Evolutionary conservation across 108 stramenopile species (phyloP).

Genomic region (Cyclotella sp.): DNA sequence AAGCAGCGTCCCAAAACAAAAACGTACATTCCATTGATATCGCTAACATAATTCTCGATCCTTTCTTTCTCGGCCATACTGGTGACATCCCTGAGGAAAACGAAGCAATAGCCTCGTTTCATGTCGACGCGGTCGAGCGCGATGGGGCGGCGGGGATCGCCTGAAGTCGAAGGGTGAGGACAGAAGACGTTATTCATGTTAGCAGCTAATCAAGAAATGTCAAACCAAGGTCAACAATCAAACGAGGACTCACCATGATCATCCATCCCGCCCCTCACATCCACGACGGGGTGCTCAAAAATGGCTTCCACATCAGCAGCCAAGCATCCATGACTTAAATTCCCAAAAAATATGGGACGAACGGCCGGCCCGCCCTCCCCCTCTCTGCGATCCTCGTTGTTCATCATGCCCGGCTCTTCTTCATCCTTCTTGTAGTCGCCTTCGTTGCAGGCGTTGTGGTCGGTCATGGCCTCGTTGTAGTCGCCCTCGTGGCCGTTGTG

Average conservation of each 20-base stretch:
- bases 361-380: constrained; percentile 21
- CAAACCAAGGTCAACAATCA: background rate
- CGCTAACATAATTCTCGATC: constrained; percentile 66
- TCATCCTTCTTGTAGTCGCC: background rate
- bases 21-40: constrained; percentile 89
- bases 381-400: background rate
- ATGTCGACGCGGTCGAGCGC: constrained; percentile 77
- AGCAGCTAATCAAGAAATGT: background rate
- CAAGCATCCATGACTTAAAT: constrained; percentile 56
- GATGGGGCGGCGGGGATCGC: constrained; percentile 42
- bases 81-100: constrained; percentile 82
- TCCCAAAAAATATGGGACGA: constrained; percentile 80
- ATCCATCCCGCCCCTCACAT: constrained; percentile 7
- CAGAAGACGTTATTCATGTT: background rate
- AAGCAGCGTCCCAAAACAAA: background rate
- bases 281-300: constrained; percentile 57
- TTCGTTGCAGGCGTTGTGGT: background rate
- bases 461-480: constrained; percentile 6
- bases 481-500: constrained; percentile 4
- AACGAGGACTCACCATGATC: constrained; percentile 5
- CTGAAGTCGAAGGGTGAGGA: constrained; percentile 1
- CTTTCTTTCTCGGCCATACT: constrained; percentile 68
- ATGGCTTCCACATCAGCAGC: constrained; percentile 61
- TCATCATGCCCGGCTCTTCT: background rate
- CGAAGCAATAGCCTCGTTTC: constrained; percentile 87